Base-by-base conservation (phyloP, 345 rosid genomes). In the Rhodamnia rubescens region DNA sequence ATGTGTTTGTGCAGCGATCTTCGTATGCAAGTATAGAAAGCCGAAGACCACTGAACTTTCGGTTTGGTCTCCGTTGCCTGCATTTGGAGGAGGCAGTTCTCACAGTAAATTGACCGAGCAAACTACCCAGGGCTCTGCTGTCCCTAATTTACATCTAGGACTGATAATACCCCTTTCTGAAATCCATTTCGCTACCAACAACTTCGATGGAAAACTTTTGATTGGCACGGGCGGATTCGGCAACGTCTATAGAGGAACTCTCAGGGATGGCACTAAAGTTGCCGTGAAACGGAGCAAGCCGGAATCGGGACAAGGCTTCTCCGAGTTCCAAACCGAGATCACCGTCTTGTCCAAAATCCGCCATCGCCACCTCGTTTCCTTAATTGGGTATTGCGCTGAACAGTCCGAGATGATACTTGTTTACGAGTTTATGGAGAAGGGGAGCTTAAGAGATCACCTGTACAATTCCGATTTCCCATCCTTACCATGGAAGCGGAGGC, bases 311-410 rank as follows among this genome's bases (percentile, higher is more conserved):
- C 93, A 93, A 83, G 94, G 93, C 56, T 80, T 91, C 20, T 81
- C 85, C 2, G 94, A 93, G 86, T 93, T 92, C 86, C 92, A 88
- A 49, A 91, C 93, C 1, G 94, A 91, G 88, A 89, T 93, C 87
- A 91, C 83, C 84, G 86, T 92, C 52, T 85, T 95, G 74, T 95
- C 95, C 52, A 95, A 92, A 85, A 94, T 94, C 78, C 85, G 91
- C 2, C 98, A 94, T 83, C 92, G 89, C 20, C 94, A 96, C 82
- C 94, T 96, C 1, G 95, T 94, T 49, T 91, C 98, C 15, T 88
- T 96, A 83, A 92, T 89, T 1, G 98, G 98, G 18, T 95, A 93
- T 49, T 94, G 98, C 75, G 86, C 90, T 18, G 96, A 95, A 53
- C 78, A 87, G 83, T 83, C 88, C 51, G 93, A 92, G 86, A 93